These are phyloP conservation scores for Xylaria sp. DNA, from an alignment of 2,329 filamentous ascomycete species.

Conservation along the genomic window DNA sequence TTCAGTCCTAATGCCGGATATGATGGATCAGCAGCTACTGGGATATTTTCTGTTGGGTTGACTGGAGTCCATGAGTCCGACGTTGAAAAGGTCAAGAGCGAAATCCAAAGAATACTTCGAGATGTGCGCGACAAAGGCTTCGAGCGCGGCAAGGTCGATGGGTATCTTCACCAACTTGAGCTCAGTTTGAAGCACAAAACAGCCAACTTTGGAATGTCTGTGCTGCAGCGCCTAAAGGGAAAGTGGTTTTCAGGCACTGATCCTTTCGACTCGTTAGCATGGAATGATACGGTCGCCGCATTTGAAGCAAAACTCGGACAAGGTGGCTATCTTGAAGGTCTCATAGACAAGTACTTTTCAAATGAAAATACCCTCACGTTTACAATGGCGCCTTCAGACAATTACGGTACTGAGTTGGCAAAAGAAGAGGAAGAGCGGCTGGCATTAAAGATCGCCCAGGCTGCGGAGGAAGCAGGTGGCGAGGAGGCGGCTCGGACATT, in stretches of 20 bases:
- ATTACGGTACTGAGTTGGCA: constrained; percentile 78
- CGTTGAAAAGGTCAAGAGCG: constrained; percentile 78
- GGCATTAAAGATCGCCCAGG: constrained; percentile 77
- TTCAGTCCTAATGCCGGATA: constrained; percentile 96
- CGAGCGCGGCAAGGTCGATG: constrained; percentile 89
- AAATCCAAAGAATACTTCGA: constrained; percentile 76
- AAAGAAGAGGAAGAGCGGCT: constrained; percentile 81
- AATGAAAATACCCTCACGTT: constrained; percentile 90
- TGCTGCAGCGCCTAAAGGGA: constrained; percentile 88
- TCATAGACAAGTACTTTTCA: constrained; percentile 90
- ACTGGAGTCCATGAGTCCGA: constrained; percentile 88
- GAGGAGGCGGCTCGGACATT: constrained; percentile 76
- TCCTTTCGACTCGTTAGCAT: constrained; percentile 89
- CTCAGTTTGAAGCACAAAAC: constrained; percentile 96
- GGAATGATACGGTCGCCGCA: constrained; percentile 86
- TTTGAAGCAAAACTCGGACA: constrained; percentile 83
- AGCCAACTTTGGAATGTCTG: constrained; percentile 89
- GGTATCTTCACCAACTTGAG: constrained; percentile 92
- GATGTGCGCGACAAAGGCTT: constrained; percentile 82
- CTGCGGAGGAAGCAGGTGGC: constrained; percentile 74
- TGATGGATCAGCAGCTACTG: constrained; percentile 78
- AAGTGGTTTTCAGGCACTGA: constrained; percentile 97
- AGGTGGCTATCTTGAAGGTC: constrained; percentile 81
- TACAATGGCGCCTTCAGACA: constrained; percentile 88
- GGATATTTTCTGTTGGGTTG: constrained; percentile 89